phyloP scores from a whole-genome alignment of 495 filamentous ascomycete genomes.

The Trichoderma erinaceum region DNA sequence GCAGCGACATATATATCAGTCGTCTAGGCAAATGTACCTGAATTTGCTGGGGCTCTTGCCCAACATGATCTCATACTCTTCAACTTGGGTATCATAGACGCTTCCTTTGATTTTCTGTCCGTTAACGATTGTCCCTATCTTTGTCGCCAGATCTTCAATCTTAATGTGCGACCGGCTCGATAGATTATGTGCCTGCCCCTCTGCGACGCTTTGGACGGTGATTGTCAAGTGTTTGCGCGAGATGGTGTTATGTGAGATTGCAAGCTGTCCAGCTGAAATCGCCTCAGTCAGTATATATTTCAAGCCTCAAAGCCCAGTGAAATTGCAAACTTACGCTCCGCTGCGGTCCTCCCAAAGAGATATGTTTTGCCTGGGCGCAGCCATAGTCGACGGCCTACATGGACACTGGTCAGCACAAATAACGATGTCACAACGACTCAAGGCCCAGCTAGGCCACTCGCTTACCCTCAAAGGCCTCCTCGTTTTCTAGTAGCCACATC shows the following conservation, averaged over 20 bases:
- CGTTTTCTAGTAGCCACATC: slow-evolving; percentile 58
- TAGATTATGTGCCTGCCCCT: slow-evolving; percentile 61
- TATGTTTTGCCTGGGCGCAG: slow-evolving; percentile 75
- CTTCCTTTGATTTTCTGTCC: slow-evolving; percentile 58
- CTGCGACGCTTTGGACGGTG: slow-evolving; percentile 55
- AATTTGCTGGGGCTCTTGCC: slow-evolving; percentile 56
- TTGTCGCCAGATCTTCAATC: slow-evolving; percentile 66
- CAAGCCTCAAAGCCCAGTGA: not conserved
- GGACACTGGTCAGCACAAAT: slow-evolving; percentile 12
- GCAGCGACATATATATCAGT: not conserved
- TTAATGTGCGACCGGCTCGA: slow-evolving; percentile 57
- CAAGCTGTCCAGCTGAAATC: slow-evolving; percentile 46
- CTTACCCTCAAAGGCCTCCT: slow-evolving; percentile 49
- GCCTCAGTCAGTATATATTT: slow-evolving; percentile 18
- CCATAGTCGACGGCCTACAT: slow-evolving; percentile 67
- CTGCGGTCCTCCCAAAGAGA: slow-evolving; percentile 62
- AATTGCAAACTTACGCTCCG: slow-evolving; percentile 37
- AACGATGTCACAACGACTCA: not conserved
- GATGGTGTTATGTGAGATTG: slow-evolving; percentile 64
- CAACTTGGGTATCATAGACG: slow-evolving; percentile 43
- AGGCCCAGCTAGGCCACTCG: slow-evolving; percentile 16
- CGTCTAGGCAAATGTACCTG: slow-evolving; percentile 28
- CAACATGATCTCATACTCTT: slow-evolving; percentile 59
- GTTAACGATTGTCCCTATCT: slow-evolving; percentile 73
- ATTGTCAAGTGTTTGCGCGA: slow-evolving; percentile 88